Evolutionary conservation across 2,329 filamentous ascomycete genomes (phyloP), one percentile per base, ranked within the genome.

Genomic region (Pseudocercospora macadamiae): DNA sequence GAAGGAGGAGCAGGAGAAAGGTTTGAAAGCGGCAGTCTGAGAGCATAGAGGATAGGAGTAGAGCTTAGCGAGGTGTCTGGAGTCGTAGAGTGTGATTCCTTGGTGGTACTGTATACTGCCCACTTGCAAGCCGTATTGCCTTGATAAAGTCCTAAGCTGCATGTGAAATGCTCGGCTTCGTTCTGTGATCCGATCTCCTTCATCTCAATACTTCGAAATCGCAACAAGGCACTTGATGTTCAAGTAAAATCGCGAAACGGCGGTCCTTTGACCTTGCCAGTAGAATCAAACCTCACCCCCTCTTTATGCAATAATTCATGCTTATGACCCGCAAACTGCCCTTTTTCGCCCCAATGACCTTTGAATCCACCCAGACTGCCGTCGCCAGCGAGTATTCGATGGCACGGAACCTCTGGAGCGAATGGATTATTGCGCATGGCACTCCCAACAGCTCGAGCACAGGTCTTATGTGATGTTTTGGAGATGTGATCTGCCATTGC

Each of bases 351-450:
- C 79, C 80, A 80, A 30, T 74, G 72, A 12, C 82, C 82, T 34
- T 78, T 76, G 65, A 83, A 84, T 9, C 82, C 82, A 14, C 82
- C 80, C 18, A 84, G 70, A 5, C 71, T 65, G 10, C 71, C 71
- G 49, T 71, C 71, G 14, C 66, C 66, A 12, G 73, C 72, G 48
- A 75, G 54, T 4, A 75, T 70, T 2, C 76, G 66, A 60, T 79
- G 76, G 49, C 76, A 79, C 0, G 76, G 76, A 4, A 79, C 75
- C 16, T 73, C 70, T 1, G 76, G 76, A 6, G 76, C 75, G 45
- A 76, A 78, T 0, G 76, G 75, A 52, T 78, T 77, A 52, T 74
- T 75, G 14, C 75, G 66, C 66, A 78, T 73, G 0, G 75, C 75
- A 39, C 71, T 74, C 2, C 76, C 76, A 2, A 79, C 72, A 2